Conservation (phyloP, 169 alveolate species). For the Eimeria sp. region DNA sequence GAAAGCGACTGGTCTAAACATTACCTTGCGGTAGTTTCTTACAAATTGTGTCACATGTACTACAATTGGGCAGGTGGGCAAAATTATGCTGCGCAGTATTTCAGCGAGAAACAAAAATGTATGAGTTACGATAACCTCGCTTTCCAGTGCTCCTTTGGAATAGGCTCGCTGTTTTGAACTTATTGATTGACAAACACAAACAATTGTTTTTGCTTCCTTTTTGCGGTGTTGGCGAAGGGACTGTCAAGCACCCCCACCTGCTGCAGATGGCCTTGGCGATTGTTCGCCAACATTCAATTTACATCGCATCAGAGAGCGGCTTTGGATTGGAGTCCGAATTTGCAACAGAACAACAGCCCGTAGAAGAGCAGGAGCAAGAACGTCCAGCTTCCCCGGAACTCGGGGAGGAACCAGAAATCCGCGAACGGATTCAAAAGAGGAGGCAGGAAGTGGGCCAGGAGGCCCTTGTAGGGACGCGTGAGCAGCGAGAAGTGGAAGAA, state of each 20-base stretch:
- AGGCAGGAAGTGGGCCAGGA: constrained; percentile 47
- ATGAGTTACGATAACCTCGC: neutral
- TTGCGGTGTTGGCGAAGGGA: constrained; percentile 20
- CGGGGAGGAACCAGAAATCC: constrained; percentile 62
- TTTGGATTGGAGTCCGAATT: constrained; percentile 62
- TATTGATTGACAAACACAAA: neutral
- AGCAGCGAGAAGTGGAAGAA: neutral
- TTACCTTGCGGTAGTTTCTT: constrained; percentile 53
- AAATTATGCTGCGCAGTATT: neutral
- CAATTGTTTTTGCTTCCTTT: neutral
- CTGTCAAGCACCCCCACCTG: constrained; percentile 68
- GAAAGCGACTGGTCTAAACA: constrained; percentile 69
- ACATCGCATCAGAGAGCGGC: constrained; percentile 63
- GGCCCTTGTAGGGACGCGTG: neutral
- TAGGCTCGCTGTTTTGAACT: neutral
- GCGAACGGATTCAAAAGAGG: constrained; percentile 46
- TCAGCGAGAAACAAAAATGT: neutral
- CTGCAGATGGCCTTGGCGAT: constrained; percentile 73
- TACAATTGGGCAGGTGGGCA: constrained; percentile 71
- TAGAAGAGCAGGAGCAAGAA: neutral
- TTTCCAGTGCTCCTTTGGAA: neutral
- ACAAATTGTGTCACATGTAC: constrained; percentile 71
- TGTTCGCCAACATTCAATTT: constrained; percentile 55
- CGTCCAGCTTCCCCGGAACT: constrained; percentile 38
- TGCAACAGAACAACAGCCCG: neutral